Base-by-base conservation (phyloP, 2,329 filamentous ascomycete genomes). In the Drechslerella dactyloides region DNA sequence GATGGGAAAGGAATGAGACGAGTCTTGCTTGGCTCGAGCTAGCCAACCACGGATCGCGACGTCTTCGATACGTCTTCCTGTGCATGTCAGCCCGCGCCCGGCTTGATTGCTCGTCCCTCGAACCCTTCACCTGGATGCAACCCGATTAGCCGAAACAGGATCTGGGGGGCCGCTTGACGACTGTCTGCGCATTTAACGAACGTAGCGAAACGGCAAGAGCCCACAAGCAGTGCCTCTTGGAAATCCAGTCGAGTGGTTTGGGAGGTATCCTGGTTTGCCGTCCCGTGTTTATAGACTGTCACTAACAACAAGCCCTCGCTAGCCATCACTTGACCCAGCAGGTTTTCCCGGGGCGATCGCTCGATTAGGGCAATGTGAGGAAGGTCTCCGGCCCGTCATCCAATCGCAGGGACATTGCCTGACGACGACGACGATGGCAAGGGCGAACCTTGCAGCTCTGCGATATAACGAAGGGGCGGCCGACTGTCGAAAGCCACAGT, bases 241-340 rank as follows among this genome's bases (percentile, higher is more conserved):
- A 52, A 61, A 69, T 62, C 58, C 65, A 69, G 64, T 57, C 52
- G 59, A 62, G 52, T 33, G 64, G 65, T 69, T 63, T 63, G 59
- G 27, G 3, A 33, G 4, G 57, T 69, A 64, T 60, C 59, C 66
- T 64, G 56, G 66, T 53, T 51, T 57, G 44, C 65, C 57, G 57
- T 69, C 65, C 59, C 53, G 59, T 64, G 59, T 70, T 59, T 15
- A 42, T 13, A 6, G 11, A 2, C 13, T n/a, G n/a, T n/a, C n/a
- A n/a, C n/a, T n/a, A n/a, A 42, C 11, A 37, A 46, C 51, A 64
- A 64, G 8, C 27, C 27, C 37, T 42, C 37, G 37, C 37, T 42
- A 50, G 24, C 33, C 51, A 64, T 70, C 66, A 70, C 66, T 70
- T 70, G 66, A 70, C 66, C 54, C 50, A 70, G 66, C 59, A 70